Conservation (phyloP, 768 basidiomycete species). For the Leccinum rimulosum region DNA sequence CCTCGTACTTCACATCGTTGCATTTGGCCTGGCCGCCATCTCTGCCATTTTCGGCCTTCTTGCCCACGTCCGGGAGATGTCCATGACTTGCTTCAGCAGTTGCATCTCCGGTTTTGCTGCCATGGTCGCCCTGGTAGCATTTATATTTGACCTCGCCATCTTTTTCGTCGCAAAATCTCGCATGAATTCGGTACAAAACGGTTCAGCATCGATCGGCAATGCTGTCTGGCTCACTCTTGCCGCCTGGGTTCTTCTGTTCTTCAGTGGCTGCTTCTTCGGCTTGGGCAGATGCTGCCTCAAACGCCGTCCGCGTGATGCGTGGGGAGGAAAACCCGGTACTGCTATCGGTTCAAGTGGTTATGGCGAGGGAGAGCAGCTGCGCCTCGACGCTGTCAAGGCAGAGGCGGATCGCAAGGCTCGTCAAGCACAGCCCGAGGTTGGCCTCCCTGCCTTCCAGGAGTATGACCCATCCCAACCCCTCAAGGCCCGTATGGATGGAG, state of each 20-base stretch:
- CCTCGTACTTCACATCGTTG: conserved; percentile 89
- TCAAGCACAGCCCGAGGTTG: conserved; percentile 56
- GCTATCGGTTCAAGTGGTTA: conserved; percentile 34
- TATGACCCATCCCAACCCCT: conserved; percentile 60
- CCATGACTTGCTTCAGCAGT: conserved; percentile 80
- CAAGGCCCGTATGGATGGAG: conserved; percentile 54
- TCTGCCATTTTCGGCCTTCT: conserved; percentile 82
- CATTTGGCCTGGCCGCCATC: conserved; percentile 67
- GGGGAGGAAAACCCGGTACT: conserved; percentile 35
- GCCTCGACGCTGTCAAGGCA: conserved; percentile 82
- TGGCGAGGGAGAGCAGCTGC: conserved; percentile 55
- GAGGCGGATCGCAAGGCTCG: conserved; percentile 80
- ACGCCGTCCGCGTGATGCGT: conserved; percentile 45
- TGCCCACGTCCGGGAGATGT: conserved; percentile 83
- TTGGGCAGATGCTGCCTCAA: conserved; percentile 83
- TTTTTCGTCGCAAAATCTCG: conserved; percentile 89
- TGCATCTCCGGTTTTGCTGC: conserved; percentile 82
- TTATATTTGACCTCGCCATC: conserved; percentile 88
- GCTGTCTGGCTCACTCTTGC: conserved; percentile 90
- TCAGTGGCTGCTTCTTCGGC: conserved; percentile 86
- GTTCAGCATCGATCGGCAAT: conserved; percentile 77
- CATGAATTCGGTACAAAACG: conserved; percentile 71
- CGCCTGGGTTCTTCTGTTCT: conserved; percentile 83
- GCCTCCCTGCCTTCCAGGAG: conserved; percentile 75
- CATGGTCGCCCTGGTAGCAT: conserved; percentile 74